Evolutionary conservation across 139 green algal genomes (phyloP).

Genomic region (Chlorella ohadii): DNA sequence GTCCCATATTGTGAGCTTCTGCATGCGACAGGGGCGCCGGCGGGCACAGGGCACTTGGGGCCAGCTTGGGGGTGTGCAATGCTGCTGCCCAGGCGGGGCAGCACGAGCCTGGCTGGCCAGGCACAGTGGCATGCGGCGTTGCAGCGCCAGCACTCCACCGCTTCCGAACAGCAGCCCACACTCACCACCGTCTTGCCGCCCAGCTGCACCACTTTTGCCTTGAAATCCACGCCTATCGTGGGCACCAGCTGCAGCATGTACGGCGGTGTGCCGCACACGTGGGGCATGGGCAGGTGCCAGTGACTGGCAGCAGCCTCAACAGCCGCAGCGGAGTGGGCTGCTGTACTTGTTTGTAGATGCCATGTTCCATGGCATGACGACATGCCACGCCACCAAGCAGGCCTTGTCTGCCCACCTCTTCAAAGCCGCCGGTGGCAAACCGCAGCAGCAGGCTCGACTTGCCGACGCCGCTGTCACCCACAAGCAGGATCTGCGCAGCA

Average conservation of each 20-base stretch:
- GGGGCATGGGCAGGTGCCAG: too few species aligned
- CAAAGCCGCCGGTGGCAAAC: slow-evolving; percentile 88
- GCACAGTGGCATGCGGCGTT: too few species aligned
- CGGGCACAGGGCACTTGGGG: background rate
- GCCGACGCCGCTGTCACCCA: slow-evolving; percentile 91
- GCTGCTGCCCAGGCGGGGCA: background rate
- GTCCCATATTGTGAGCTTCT: slow-evolving; percentile 96
- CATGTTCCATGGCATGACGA: too few species aligned
- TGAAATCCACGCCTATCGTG: slow-evolving; percentile 91
- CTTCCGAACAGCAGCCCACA: too few species aligned
- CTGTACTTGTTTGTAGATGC: too few species aligned
- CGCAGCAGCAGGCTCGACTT: slow-evolving; percentile 91
- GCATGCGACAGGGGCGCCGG: background rate
- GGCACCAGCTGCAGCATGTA: background rate
- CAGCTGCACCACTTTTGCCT: slow-evolving; percentile 88
- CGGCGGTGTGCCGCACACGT: background rate
- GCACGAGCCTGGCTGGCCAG: too few species aligned
- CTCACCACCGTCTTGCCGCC: slow-evolving; percentile 63
- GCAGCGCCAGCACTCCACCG: too few species aligned
- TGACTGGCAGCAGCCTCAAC: background rate
- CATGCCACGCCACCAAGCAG: too few species aligned
- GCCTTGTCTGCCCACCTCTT: slow-evolving; percentile 58
- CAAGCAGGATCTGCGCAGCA: slow-evolving; percentile 89
- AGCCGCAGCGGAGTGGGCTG: background rate
- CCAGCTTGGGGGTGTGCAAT: background rate